Evolutionary conservation across 2,329 filamentous ascomycete species (phyloP), one percentile per base, ranked within the genome.

Genomic region (Aspergillus sp.): DNA sequence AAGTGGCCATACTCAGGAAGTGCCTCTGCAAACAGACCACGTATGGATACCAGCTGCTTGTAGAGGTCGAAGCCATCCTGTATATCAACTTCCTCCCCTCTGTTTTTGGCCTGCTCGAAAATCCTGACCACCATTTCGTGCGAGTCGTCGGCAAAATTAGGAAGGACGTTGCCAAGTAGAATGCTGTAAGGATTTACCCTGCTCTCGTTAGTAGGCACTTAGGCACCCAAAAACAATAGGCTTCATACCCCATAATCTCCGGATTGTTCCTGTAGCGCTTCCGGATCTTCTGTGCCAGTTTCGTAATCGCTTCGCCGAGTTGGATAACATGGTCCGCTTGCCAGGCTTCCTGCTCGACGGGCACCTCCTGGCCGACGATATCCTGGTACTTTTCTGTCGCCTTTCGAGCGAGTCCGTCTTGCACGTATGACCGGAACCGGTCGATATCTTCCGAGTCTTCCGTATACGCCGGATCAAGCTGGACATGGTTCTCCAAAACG

Each of bases 51-150:
- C 35, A 98, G 68, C 51, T 93, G 86, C 49, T 77, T 82, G 64
- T 98, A 98, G 12, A 98, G 65, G 45, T 93, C 84, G 55, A 98
- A 96, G 0, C 89, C 91, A 56, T 98, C 91, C 51, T 94, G 76
- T 15, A 96, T 75, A 24, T 82, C 79, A 30, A 96, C 77, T 47
- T 94, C 86, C 34, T 78, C 71, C 10, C 75, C 78, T 32, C 72
- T 75, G 20, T 76, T 72, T 43, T 81, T 74, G 14, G 82, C 77
- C 33, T 80, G 72, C 37, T 82, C 72, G 43, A 96, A 69, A 40
- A 96, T 91, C 34, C 82, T 74, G 44, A 78, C 72, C 26, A 96
- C 79, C 43, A 98, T 77, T 48, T 89, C 86, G 41, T 82, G 75
- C 4, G 86, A 84, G 57, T 98, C 89, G 42, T 84, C 78, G 36